Evolutionary conservation across 2,329 filamentous ascomycete species (phyloP).

Genomic region (Hansfordia pulvinata): DNA sequence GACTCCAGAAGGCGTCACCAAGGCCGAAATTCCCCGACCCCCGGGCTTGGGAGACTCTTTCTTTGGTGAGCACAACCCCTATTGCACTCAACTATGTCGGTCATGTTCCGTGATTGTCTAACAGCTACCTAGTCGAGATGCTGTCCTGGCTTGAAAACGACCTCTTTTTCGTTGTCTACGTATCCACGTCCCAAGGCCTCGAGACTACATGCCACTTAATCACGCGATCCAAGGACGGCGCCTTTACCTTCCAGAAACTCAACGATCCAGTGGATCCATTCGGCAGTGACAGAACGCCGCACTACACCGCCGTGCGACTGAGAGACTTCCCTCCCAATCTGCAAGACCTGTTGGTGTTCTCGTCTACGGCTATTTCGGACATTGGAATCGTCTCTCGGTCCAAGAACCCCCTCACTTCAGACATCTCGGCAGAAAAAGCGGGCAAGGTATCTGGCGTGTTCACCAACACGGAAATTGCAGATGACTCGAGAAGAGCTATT

Average conservation of each 20-base stretch:
- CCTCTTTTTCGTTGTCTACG: constrained; percentile 70
- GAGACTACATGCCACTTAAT: constrained; percentile 73
- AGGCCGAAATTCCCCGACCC: constrained; percentile 68
- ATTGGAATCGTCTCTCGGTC: constrained; percentile 68
- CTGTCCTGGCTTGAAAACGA: constrained; percentile 83
- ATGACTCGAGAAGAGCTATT: constrained; percentile 62
- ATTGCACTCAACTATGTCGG: constrained; percentile 1
- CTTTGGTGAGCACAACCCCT: constrained; percentile 41
- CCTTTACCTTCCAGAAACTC: constrained; percentile 63
- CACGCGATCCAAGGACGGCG: constrained; percentile 47
- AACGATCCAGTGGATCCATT: constrained; percentile 63
- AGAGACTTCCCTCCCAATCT: constrained; percentile 70
- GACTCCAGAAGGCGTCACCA: constrained; percentile 64
- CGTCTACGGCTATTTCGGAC: constrained; percentile 68
- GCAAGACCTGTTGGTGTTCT: constrained; percentile 68
- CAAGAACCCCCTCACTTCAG: constrained; percentile 48
- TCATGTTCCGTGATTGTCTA: constrained; percentile 6
- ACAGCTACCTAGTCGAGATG: constrained; percentile 48
- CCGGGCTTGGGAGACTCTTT: constrained; percentile 48
- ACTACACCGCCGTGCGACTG: constrained; percentile 67
- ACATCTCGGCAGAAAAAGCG: constrained; percentile 43
- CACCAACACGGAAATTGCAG: constrained; percentile 56
- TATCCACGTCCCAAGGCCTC: constrained; percentile 45
- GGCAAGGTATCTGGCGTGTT: constrained; percentile 43
- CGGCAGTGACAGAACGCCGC: constrained; percentile 50